These are phyloP conservation scores for Neurospora sp. DNA, from an alignment of 495 filamentous ascomycete genomes.

Conservation along the genomic window DNA sequence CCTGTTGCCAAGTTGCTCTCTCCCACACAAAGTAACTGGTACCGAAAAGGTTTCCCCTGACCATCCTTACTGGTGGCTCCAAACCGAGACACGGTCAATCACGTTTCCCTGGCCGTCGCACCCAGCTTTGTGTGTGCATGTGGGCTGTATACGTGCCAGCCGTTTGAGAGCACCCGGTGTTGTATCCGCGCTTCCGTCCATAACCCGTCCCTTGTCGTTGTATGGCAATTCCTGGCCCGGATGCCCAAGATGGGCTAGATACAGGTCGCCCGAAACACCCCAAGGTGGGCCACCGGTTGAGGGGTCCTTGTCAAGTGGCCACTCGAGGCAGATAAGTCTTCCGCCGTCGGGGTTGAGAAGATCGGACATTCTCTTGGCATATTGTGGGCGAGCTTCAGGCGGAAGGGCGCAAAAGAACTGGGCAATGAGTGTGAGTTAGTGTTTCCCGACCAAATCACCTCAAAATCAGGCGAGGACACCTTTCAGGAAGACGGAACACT, in stretches of 20 bases:
- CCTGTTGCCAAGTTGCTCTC: background rate
- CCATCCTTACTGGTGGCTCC: constrained; percentile 16
- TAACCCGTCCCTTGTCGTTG: constrained; percentile 42
- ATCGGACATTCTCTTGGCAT: constrained; percentile 55
- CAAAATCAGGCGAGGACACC: background rate
- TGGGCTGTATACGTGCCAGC: constrained; percentile 55
- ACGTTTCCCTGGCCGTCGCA: constrained; percentile 39
- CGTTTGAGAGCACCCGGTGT: constrained; percentile 43
- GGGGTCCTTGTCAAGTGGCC: constrained; percentile 59
- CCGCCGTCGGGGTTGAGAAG: constrained; percentile 54
- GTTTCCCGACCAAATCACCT: constrained; percentile 3
- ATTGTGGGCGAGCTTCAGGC: constrained; percentile 51
- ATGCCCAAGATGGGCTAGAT: constrained; percentile 53
- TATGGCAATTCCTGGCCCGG: constrained; percentile 59
- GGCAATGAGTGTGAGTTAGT: background rate
- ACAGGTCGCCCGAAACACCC: constrained; percentile 49
- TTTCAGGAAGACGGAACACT: constrained; percentile 10
- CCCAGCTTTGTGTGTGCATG: constrained; percentile 53
- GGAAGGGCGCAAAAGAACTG: constrained; percentile 77
- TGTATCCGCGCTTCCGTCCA: constrained; percentile 13
- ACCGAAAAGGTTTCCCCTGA: background rate
- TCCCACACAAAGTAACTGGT: background rate
- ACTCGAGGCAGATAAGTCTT: constrained; percentile 69
- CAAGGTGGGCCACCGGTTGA: constrained; percentile 60
- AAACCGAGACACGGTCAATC: constrained; percentile 50